These are phyloP conservation scores for Trypanosoma mega DNA, from an alignment of 208 protist species.

Conservation along the genomic window DNA sequence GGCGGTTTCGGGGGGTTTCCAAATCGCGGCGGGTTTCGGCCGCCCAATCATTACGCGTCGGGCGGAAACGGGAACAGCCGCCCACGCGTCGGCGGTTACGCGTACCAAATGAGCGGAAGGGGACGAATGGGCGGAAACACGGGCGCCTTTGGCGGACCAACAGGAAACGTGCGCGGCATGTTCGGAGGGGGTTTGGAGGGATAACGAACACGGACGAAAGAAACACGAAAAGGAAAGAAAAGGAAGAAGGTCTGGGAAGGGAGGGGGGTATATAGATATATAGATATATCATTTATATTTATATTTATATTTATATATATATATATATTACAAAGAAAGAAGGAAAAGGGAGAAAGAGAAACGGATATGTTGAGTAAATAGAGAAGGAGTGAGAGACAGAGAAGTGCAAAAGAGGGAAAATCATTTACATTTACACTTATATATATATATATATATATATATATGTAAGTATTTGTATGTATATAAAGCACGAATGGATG, in stretches of 20 bases:
- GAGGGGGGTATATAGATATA: too few species aligned
- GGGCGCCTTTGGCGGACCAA: constrained; percentile 12
- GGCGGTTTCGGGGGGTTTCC: constrained; percentile 28
- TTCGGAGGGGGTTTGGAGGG: constrained; percentile 47
- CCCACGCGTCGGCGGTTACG: constrained; percentile 13
- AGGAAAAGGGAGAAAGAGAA: constrained; percentile 10
- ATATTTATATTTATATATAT: constrained; percentile 10
- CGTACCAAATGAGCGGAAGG: not conserved
- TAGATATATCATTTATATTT: too few species aligned
- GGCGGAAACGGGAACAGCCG: constrained; percentile 11
- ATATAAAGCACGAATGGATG: constrained; percentile 8
- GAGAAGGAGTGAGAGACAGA: too few species aligned
- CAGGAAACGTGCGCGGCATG: constrained; percentile 29
- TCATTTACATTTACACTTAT: not conserved
- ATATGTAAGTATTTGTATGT: not conserved
- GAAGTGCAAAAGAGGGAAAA: too few species aligned
- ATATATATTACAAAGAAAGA: not conserved
- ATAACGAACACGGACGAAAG: too few species aligned
- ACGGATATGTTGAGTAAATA: not conserved
- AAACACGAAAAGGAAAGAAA: too few species aligned
- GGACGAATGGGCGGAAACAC: constrained; percentile 4
- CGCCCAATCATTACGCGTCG: constrained; percentile 4
- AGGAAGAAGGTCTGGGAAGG: too few species aligned
- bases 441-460: constrained; percentile 9
- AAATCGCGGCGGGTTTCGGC: constrained; percentile 19